These are phyloP conservation scores for Xerocomellus chrysenteron DNA, from an alignment of 768 basidiomycete species.

Conservation along the genomic window DNA sequence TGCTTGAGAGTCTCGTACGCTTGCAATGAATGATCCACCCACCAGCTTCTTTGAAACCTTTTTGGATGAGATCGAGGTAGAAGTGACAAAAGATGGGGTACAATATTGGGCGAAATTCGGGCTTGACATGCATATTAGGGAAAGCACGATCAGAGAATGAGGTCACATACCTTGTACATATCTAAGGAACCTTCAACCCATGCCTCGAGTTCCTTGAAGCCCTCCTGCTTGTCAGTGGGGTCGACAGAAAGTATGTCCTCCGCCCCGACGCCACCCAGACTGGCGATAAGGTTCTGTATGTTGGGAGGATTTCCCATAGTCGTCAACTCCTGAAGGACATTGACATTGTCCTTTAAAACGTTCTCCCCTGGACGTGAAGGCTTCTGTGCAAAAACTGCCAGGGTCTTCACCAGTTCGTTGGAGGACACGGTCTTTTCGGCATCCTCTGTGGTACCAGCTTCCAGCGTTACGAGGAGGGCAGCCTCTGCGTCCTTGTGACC, in stretches of 20 bases:
- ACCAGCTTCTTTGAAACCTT: conserved; percentile 90
- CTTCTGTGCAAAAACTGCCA: conserved; percentile 69
- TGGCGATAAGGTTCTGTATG: conserved; percentile 74
- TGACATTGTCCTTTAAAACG: conserved; percentile 62
- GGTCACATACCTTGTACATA: conserved; percentile 74
- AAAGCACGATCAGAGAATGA: not conserved
- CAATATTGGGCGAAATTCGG: conserved; percentile 89
- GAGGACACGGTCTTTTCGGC: conserved; percentile 39
- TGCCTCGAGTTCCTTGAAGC: conserved; percentile 79
- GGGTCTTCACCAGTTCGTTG: conserved; percentile 56
- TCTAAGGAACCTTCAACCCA: conserved; percentile 91
- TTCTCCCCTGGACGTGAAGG: conserved; percentile 68
- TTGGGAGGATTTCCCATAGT: conserved; percentile 68
- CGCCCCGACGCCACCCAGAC: conserved; percentile 74
- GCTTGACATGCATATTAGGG: conserved; percentile 46
- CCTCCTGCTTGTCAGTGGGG: conserved; percentile 83
- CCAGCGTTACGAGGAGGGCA: conserved; percentile 40
- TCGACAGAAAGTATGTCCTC: conserved; percentile 81
- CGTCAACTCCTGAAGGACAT: conserved; percentile 65
- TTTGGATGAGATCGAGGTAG: conserved; percentile 90
- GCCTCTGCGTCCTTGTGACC: conserved; percentile 48
- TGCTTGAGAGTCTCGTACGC: conserved; percentile 4
- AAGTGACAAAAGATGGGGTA: conserved; percentile 98
- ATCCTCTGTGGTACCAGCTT: conserved; percentile 33
- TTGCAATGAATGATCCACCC: conserved; percentile 26